These are phyloP conservation scores for Candida rishiriensis DNA, from an alignment of 805 yeast genomes.

Conservation along the genomic window DNA sequence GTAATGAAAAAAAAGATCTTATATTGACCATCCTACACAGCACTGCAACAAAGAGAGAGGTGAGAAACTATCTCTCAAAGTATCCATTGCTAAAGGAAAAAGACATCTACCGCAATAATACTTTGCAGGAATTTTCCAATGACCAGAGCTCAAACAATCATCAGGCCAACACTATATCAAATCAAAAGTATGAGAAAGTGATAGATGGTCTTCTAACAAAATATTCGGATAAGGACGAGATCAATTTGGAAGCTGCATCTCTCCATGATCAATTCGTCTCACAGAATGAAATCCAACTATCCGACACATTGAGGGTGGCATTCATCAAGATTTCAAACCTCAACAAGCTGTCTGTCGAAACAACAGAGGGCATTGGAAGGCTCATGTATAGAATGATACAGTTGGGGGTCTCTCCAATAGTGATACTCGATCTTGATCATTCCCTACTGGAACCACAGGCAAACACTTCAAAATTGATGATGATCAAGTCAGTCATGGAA, in stretches of 20 bases:
- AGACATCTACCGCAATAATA: slow-evolving; percentile 26
- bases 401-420: slow-evolving; percentile 71
- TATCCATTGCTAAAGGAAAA: slow-evolving; percentile 46
- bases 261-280: background rate
- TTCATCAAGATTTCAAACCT: slow-evolving; percentile 47
- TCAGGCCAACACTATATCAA: slow-evolving; percentile 14
- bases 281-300: slow-evolving; percentile 24
- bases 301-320: slow-evolving; percentile 47
- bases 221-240: slow-evolving; percentile 10
- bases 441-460: slow-evolving; percentile 1
- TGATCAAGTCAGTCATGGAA: slow-evolving; percentile 18
- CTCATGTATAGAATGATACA: slow-evolving; percentile 51
- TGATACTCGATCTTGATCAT: slow-evolving; percentile 48
- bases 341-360: slow-evolving; percentile 27
- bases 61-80: slow-evolving; percentile 70
- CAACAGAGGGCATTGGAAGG: slow-evolving; percentile 46
- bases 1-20: slow-evolving; percentile 57
- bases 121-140: slow-evolving; percentile 1
- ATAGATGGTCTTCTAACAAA: slow-evolving; percentile 23
- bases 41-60: slow-evolving; percentile 92
- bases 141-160: background rate
- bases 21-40: slow-evolving; percentile 82
- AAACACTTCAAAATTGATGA: slow-evolving; percentile 3
- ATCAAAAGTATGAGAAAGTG: slow-evolving; percentile 33
- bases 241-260: slow-evolving; percentile 3